Evolutionary conservation across 163 green algal species (phyloP).

Genomic region (Prototheca wickerhamii): DNA sequence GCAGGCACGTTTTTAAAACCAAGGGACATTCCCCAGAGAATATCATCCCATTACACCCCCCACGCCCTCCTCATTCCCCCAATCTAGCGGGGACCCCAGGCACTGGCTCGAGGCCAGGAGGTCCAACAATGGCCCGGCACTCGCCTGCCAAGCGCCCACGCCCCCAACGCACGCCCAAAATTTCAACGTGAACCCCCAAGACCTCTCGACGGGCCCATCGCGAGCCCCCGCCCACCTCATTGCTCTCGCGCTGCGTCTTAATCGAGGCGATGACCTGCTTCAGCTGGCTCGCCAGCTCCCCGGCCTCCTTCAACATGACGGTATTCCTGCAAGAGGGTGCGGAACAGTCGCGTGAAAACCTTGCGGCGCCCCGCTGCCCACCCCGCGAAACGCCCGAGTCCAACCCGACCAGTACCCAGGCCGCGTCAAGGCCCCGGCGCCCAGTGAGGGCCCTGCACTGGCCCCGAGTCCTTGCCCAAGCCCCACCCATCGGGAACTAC

Average conservation of each 20-base stretch:
- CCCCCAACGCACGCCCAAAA: background rate
- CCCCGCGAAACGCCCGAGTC: background rate
- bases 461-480: background rate
- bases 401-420: background rate
- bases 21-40: too few relatives aligned
- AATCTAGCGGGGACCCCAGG: too few relatives aligned
- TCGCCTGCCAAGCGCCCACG: background rate
- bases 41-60: too few relatives aligned
- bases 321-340: constrained; percentile 45
- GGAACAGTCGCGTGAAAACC: background rate
- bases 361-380: background rate
- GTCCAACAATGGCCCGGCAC: too few relatives aligned
- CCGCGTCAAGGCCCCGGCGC: too few relatives aligned
- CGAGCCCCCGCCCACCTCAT: background rate
- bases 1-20: too few relatives aligned
- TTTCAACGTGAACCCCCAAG: background rate
- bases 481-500: background rate
- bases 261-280: constrained; percentile 71
- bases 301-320: constrained; percentile 76
- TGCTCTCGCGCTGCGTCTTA: constrained; percentile 11
- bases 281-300: constrained; percentile 64
- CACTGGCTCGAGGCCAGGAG: too few relatives aligned
- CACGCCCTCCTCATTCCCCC: too few relatives aligned
- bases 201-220: background rate
- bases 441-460: background rate